Conservation (phyloP, 2,329 filamentous ascomycete species). For the Dactylonectria estremocensis region DNA sequence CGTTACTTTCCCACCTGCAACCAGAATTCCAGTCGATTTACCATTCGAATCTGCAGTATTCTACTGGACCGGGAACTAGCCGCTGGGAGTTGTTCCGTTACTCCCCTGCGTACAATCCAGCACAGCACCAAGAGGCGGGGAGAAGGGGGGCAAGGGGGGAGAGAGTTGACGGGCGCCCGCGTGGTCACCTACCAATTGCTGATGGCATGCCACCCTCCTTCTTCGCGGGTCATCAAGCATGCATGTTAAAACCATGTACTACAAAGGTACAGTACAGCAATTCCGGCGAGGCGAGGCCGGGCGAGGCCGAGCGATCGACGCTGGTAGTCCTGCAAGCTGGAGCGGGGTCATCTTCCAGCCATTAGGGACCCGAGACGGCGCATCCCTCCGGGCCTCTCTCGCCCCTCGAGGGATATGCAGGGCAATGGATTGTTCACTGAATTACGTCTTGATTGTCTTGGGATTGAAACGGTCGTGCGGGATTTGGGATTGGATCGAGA, state of each 20-base stretch:
- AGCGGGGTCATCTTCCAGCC: conserved; percentile 13
- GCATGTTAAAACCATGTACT: background rate
- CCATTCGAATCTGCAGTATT: too few relatives aligned
- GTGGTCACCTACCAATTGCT: conserved; percentile 6
- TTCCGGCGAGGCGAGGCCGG: background rate
- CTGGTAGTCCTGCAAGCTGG: conserved; percentile 10
- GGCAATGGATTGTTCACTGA: background rate
- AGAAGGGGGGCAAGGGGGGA: background rate
- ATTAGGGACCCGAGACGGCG: background rate
- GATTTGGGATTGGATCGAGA: conserved; percentile 23
- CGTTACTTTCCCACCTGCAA: background rate
- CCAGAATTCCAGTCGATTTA: too few relatives aligned
- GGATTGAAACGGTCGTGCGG: conserved; percentile 3
- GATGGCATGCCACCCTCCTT: conserved; percentile 18
- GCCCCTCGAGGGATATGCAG: conserved; percentile 19
- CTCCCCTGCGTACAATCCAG: conserved; percentile 5
- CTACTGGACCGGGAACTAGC: too few relatives aligned
- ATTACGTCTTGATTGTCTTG: background rate
- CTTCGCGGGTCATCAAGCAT: conserved; percentile 6
- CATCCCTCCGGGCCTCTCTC: background rate
- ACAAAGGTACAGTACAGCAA: background rate
- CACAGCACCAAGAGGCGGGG: background rate
- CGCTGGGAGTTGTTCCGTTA: background rate
- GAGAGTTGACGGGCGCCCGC: conserved; percentile 7
- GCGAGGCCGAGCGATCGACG: conserved; percentile 11